Conservation (phyloP, 2,329 filamentous ascomycete genomes). For the Sphaerostilbella broomeana region DNA sequence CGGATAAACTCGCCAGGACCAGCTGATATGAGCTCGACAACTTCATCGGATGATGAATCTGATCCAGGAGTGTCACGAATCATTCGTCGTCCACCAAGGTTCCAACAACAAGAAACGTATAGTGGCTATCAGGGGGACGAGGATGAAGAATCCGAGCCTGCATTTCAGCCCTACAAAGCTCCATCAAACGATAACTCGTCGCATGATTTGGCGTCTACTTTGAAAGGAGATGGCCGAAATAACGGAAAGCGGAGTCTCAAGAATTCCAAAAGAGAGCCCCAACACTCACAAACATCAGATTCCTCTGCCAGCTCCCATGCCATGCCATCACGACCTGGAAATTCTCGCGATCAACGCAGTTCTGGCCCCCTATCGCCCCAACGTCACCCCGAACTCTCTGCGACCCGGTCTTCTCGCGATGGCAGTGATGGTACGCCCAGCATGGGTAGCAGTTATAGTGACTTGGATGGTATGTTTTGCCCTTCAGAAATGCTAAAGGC, state of each 20-base stretch:
- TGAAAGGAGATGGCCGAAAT: slow-evolving; percentile 39
- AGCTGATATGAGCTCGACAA: slow-evolving; percentile 31
- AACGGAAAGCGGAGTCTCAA: slow-evolving; percentile 25
- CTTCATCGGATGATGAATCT: slow-evolving; percentile 43
- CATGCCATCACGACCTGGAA: slow-evolving; percentile 26
- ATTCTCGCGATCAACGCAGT: slow-evolving; percentile 28
- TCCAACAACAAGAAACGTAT: slow-evolving; percentile 33
- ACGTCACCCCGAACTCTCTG: slow-evolving; percentile 52
- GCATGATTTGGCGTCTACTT: slow-evolving; percentile 46
- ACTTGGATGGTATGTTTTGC: slow-evolving; percentile 70
- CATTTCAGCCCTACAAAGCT: slow-evolving; percentile 45
- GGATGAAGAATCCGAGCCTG: slow-evolving; percentile 50
- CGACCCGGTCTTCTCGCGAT: slow-evolving; percentile 42
- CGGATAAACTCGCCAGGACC: slow-evolving; percentile 29
- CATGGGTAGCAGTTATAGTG: slow-evolving; percentile 82
- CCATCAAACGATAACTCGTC: slow-evolving; percentile 27
- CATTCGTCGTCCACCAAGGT: slow-evolving; percentile 52
- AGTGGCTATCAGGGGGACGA: slow-evolving; percentile 41
- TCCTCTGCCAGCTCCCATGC: slow-evolving; percentile 53
- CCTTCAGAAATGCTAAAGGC: no score
- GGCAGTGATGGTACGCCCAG: slow-evolving; percentile 69
- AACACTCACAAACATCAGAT: slow-evolving; percentile 53
- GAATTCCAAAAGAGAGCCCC: slow-evolving; percentile 28
- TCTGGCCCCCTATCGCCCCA: slow-evolving; percentile 50
- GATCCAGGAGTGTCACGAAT: slow-evolving; percentile 53